These are phyloP conservation scores for Clonostachys chloroleuca DNA, from an alignment of 2,329 filamentous ascomycete species.

Conservation along the genomic window DNA sequence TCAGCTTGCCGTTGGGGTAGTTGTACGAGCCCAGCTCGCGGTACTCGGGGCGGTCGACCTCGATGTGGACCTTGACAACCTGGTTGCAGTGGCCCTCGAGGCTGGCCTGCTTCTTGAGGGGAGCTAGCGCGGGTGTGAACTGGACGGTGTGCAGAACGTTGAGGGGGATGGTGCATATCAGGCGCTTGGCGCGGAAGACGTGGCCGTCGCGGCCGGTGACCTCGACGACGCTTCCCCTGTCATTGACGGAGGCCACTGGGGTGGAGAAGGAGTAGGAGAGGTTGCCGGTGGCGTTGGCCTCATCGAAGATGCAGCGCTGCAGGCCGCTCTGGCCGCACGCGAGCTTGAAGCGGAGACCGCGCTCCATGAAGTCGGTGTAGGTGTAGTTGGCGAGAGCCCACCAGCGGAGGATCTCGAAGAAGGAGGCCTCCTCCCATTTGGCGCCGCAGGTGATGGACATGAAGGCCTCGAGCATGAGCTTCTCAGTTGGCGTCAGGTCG, in stretches of 20 bases:
- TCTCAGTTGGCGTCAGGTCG: constrained; percentile 17
- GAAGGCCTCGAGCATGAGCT: constrained; percentile 5
- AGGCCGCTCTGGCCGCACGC: constrained; percentile 18
- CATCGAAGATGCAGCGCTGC: constrained; percentile 16
- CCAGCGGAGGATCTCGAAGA: constrained; percentile 12
- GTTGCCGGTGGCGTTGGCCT: constrained; percentile 9
- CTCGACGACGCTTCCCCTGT: background rate
- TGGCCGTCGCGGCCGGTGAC: constrained; percentile 1
- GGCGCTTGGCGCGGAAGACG: constrained; percentile 8
- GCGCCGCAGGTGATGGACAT: constrained; percentile 14
- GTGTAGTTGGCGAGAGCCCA: constrained; percentile 11
- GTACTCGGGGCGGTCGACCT: constrained; percentile 6
- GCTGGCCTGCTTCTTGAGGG: constrained; percentile 1
- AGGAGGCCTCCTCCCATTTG: constrained; percentile 13
- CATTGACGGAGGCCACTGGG: constrained; percentile 7
- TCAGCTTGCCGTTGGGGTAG: constrained; percentile 4
- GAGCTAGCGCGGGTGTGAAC: constrained; percentile 1
- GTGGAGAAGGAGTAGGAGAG: constrained; percentile 17
- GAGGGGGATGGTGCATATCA: constrained; percentile 15
- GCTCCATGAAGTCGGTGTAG: constrained; percentile 12
- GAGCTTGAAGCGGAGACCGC: constrained; percentile 15
- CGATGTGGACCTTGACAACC: constrained; percentile 10
- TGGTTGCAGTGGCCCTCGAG: constrained; percentile 3
- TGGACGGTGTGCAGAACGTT: constrained; percentile 2
- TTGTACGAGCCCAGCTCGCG: constrained; percentile 7